phyloP scores from a whole-genome alignment of 306 rosid genomes.

The Argentina anserina region DNA sequence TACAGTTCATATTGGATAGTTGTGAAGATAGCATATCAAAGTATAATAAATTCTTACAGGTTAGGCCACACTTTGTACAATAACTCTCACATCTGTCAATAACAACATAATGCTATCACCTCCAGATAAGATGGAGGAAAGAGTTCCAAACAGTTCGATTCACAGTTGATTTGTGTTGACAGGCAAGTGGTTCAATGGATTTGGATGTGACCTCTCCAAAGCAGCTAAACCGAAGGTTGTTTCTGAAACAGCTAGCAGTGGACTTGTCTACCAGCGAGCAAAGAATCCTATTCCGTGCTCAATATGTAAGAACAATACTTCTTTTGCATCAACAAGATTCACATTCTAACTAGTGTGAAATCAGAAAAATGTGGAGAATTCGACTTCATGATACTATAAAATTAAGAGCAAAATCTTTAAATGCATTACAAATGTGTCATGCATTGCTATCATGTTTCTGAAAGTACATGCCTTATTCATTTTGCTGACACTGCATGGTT shows the following conservation, averaged over 20 bases:
- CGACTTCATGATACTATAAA: neutral
- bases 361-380: neutral
- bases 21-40: conserved; percentile 90
- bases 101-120: neutral
- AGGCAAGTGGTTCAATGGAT: conserved; percentile 95
- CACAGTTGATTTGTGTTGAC: conserved; percentile 16
- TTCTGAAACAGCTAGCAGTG: conserved; percentile 84
- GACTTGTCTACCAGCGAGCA: conserved; percentile 83
- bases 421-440: neutral
- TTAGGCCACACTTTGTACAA: conserved; percentile 21
- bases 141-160: neutral
- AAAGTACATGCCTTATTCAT: neutral
- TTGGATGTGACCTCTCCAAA: conserved; percentile 90
- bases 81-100: neutral
- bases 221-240: conserved; percentile 78
- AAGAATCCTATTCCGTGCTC: conserved; percentile 78
- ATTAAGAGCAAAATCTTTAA: neutral
- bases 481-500: conserved; percentile 14
- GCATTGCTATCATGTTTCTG: neutral
- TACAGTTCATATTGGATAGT: conserved; percentile 74
- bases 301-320: conserved; percentile 60
- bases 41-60: conserved; percentile 84
- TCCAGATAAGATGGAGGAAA: neutral
- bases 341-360: neutral
- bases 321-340: neutral